phyloP scores from a whole-genome alignment of 208 protist genomes.

The Crithidia expoeki region DNA sequence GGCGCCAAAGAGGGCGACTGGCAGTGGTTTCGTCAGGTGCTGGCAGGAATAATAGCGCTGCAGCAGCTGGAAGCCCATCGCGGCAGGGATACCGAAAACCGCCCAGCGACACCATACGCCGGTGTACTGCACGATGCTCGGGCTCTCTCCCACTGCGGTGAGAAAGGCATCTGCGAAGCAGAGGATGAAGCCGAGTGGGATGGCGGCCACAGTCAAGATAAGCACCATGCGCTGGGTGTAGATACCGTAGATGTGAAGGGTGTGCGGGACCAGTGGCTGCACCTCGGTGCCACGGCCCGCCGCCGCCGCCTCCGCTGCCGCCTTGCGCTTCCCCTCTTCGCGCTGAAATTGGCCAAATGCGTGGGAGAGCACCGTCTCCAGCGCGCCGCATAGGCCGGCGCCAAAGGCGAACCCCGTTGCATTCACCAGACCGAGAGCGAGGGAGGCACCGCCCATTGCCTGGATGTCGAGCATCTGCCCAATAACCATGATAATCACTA shows the following conservation, averaged over 20 bases:
- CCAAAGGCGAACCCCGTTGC: conserved; percentile 88
- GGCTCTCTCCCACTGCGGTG: conserved; percentile 43
- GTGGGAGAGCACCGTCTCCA: conserved; percentile 88
- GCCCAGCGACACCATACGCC: conserved; percentile 70
- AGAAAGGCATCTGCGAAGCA: conserved; percentile 65
- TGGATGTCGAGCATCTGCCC: conserved; percentile 61
- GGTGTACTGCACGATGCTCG: conserved; percentile 65
- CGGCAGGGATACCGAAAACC: conserved; percentile 66
- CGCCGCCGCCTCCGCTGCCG: conserved; percentile 9
- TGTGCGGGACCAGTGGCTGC: conserved; percentile 10
- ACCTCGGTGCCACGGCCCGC: conserved; percentile 12
- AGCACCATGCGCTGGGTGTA: conserved; percentile 84
- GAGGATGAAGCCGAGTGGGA: conserved; percentile 76
- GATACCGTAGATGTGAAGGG: conserved; percentile 80
- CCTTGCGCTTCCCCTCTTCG: conserved; percentile 40
- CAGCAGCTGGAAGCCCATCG: conserved; percentile 68
- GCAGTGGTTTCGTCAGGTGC: conserved; percentile 71
- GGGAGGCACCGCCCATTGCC: conserved; percentile 70
- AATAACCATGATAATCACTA: conserved; percentile 67
- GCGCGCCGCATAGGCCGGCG: conserved; percentile 78
- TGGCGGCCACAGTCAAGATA: conserved; percentile 67
- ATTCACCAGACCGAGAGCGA: conserved; percentile 82
- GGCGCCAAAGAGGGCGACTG: conserved; percentile 59
- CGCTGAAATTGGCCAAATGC: conserved; percentile 61
- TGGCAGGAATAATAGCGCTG: conserved; percentile 89